Conservation (phyloP, 2,329 filamentous ascomycete genomes). For the Capronia epimyces region DNA sequence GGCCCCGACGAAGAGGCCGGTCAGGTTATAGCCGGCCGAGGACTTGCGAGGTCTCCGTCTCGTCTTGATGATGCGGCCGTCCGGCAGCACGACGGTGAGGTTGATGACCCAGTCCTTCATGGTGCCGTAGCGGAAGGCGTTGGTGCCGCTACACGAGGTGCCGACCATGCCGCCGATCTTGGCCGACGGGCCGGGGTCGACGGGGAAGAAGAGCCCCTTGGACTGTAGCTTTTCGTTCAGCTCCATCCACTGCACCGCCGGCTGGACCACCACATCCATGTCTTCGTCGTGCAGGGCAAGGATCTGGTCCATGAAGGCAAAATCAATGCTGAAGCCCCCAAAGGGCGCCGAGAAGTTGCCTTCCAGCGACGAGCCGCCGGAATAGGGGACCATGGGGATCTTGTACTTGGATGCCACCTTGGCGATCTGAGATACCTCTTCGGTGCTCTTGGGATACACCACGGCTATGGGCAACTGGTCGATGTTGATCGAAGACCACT, state of each 20-base stretch:
- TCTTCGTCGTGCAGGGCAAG: constrained; percentile 75
- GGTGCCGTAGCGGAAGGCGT: constrained; percentile 61
- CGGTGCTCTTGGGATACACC: constrained; percentile 58
- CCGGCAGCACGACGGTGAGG: constrained; percentile 64
- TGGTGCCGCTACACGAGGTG: constrained; percentile 61
- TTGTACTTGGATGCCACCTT: constrained; percentile 71
- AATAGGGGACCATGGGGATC: constrained; percentile 81
- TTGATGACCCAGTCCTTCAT: constrained; percentile 74
- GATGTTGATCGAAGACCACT: constrained; percentile 65
- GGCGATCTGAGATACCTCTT: constrained; percentile 60
- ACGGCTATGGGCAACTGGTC: constrained; percentile 59
- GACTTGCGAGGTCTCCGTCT: constrained; percentile 70
- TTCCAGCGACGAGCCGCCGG: constrained; percentile 79
- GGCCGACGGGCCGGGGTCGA: constrained; percentile 70
- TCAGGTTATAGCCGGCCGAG: constrained; percentile 78
- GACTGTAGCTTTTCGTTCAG: constrained; percentile 70
- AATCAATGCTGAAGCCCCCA: constrained; percentile 85
- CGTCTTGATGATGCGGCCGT: constrained; percentile 65
- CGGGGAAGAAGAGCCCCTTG: constrained; percentile 79
- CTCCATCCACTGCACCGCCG: constrained; percentile 86
- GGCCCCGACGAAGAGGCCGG: constrained; percentile 70
- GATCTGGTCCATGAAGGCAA: constrained; percentile 79
- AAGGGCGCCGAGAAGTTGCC: constrained; percentile 84
- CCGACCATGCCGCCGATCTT: constrained; percentile 58
- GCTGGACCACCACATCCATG: constrained; percentile 90